A percentile compares a stretch with the other conserved stretches of the same genome.
Conservation (phyloP, 768 basidiomycete species). For the Suillus occidentalis region DNA sequence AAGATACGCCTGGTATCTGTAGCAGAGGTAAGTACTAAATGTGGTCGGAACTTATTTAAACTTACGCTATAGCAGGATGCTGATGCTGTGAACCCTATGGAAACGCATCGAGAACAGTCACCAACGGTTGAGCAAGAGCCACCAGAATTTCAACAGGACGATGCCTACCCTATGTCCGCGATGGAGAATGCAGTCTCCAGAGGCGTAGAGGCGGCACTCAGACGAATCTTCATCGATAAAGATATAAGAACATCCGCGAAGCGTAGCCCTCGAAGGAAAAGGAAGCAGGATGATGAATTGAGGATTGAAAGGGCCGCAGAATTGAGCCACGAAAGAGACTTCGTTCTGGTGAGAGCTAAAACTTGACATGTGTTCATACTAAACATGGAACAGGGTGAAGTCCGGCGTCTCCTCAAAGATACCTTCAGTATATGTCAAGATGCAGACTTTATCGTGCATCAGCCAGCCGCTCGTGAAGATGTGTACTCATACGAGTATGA, state of each 20-base stretch:
- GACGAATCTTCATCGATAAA: background rate
- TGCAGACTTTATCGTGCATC: slow-evolving; percentile 8
- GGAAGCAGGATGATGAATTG: too few relatives aligned
- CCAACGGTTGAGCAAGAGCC: background rate
- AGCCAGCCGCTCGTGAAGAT: background rate
- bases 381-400: slow-evolving; percentile 7
- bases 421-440: background rate
- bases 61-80: background rate
- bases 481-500: slow-evolving; percentile 12
- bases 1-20: background rate
- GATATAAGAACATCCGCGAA: background rate
- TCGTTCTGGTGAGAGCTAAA: background rate
- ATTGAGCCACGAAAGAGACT: background rate
- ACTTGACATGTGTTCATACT: background rate
- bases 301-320: background rate
- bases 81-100: background rate
- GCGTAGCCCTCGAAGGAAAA: background rate
- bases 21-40: background rate
- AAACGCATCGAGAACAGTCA: background rate
- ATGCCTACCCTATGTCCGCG: background rate
- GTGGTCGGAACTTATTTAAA: background rate
- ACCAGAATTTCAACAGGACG: background rate
- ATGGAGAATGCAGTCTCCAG: slow-evolving; percentile 4
- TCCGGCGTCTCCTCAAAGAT: slow-evolving; percentile 14
- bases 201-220: slow-evolving; percentile 4